Percentiles rank a stretch among this genome's conserved stretches.
These are phyloP conservation scores for Hibiscus tridactylites DNA, from an alignment of 345 rosid species.

Conservation along the genomic window DNA sequence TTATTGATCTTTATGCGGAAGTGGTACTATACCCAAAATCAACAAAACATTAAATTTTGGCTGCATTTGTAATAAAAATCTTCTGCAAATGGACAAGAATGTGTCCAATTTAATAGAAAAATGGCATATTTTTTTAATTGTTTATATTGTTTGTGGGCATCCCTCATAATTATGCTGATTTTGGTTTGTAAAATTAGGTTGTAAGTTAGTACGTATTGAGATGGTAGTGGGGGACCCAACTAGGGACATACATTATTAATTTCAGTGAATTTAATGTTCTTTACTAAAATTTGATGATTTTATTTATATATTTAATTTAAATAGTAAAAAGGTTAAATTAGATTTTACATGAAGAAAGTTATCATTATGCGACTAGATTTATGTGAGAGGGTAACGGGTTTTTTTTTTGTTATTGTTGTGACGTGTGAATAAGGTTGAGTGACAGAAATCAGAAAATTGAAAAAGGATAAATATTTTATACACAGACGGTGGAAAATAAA, in stretches of 20 bases:
- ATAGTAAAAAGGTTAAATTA: not conserved
- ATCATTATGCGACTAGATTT: too few species aligned
- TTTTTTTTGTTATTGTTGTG: too few species aligned
- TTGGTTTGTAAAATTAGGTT: not conserved
- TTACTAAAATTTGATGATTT: not conserved
- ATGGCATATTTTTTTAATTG: not conserved
- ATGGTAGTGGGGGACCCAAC: not conserved
- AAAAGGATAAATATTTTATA: too few species aligned
- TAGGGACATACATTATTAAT: not conserved
- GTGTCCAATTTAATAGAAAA: not conserved
- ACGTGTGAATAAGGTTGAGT: too few species aligned
- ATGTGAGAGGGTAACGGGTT: too few species aligned
- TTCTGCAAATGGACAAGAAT: not conserved
- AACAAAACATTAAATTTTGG: slow-evolving; percentile 1
- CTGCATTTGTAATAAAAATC: not conserved
- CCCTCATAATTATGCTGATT: not conserved
- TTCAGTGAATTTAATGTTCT: not conserved
- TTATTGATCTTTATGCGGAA: too few species aligned
- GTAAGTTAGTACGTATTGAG: not conserved
- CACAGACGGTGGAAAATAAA: too few species aligned
- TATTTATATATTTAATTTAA: not conserved
- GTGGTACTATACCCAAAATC: too few species aligned
- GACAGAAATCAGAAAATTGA: too few species aligned
- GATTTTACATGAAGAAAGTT: too few species aligned
- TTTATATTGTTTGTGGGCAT: not conserved